A percentile compares a stretch with the other conserved stretches of the same genome.
Evolutionary conservation across 2,329 filamentous ascomycete species (phyloP).

Genomic region (Rugonectria rugulosa): DNA sequence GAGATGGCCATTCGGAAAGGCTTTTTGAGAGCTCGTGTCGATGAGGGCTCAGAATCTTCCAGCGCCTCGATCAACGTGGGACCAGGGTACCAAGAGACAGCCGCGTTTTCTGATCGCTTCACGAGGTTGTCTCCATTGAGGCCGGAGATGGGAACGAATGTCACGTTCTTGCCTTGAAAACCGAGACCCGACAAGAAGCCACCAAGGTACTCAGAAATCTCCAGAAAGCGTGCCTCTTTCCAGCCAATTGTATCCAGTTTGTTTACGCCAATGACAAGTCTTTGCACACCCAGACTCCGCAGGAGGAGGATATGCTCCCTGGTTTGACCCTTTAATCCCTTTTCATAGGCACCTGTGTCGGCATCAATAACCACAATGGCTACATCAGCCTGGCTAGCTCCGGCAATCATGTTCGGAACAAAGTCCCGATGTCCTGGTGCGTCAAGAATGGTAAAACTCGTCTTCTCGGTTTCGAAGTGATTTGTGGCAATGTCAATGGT

Average conservation of each 20-base stretch:
- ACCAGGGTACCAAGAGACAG: slow-evolving; percentile 81
- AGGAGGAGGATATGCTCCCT: slow-evolving; percentile 91
- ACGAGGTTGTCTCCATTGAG: slow-evolving; percentile 88
- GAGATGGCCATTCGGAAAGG: slow-evolving; percentile 86
- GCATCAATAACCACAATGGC: slow-evolving; percentile 94
- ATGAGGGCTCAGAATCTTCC: slow-evolving; percentile 79
- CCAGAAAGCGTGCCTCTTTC: slow-evolving; percentile 82
- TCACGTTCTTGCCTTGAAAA: slow-evolving; percentile 81
- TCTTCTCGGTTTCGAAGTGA: slow-evolving; percentile 88
- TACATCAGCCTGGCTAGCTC: slow-evolving; percentile 94
- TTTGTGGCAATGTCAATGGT: slow-evolving; percentile 98
- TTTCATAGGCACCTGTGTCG: slow-evolving; percentile 89
- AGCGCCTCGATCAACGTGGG: slow-evolving; percentile 83
- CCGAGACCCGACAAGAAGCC: slow-evolving; percentile 84
- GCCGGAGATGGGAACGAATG: slow-evolving; percentile 89
- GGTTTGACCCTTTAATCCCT: slow-evolving; percentile 91
- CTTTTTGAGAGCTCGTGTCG: slow-evolving; percentile 72
- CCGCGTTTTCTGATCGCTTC: slow-evolving; percentile 60
- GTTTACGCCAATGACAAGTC: slow-evolving; percentile 90
- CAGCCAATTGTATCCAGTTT: slow-evolving; percentile 90
- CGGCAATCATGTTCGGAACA: slow-evolving; percentile 98
- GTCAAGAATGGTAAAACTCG: slow-evolving; percentile 91
- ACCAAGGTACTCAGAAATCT: slow-evolving; percentile 83
- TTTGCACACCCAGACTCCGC: slow-evolving; percentile 88
- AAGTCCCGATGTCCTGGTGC: slow-evolving; percentile 95